phyloP scores from a whole-genome alignment of 2,329 filamentous ascomycete species.

The Graphium sp. region DNA sequence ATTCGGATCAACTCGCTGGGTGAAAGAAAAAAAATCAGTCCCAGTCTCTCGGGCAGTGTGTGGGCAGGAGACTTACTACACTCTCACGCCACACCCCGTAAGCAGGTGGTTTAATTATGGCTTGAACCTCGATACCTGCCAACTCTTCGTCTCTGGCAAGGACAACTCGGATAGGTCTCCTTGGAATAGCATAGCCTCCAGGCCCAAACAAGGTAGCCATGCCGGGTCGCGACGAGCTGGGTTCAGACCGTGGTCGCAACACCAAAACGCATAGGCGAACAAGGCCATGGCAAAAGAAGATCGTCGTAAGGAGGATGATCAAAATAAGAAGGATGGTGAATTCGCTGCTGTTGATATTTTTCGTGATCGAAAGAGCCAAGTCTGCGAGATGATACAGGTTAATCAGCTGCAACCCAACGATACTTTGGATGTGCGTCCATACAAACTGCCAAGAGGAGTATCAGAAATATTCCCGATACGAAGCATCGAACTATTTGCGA shows the following conservation, averaged over 20 bases:
- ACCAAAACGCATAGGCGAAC: constrained; percentile 56
- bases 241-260: too few species aligned
- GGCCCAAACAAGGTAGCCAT: too few species aligned
- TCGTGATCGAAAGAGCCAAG: constrained; percentile 52
- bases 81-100: constrained; percentile 77
- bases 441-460: constrained; percentile 48
- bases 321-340: constrained; percentile 70
- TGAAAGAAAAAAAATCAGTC: not conserved
- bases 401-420: too few species aligned
- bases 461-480: constrained; percentile 46
- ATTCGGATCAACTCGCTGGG: constrained; percentile 59
- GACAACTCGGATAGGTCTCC: constrained; percentile 59
- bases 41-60: too few species aligned
- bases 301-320: constrained; percentile 53
- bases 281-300: constrained; percentile 68
- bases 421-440: too few species aligned
- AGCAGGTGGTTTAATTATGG: constrained; percentile 51
- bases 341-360: constrained; percentile 46
- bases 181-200: constrained; percentile 54
- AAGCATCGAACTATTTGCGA: constrained; percentile 41
- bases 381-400: constrained; percentile 29
- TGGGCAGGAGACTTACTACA: constrained; percentile 41
- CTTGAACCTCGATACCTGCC: constrained; percentile 34
- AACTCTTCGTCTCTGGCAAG: constrained; percentile 61
- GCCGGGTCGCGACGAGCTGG: constrained; percentile 31